Percentiles rank a stretch among this genome's conserved stretches.
phyloP scores from a whole-genome alignment of 192 early-diverging fungal genomes.

The Mortierella claussenii region DNA sequence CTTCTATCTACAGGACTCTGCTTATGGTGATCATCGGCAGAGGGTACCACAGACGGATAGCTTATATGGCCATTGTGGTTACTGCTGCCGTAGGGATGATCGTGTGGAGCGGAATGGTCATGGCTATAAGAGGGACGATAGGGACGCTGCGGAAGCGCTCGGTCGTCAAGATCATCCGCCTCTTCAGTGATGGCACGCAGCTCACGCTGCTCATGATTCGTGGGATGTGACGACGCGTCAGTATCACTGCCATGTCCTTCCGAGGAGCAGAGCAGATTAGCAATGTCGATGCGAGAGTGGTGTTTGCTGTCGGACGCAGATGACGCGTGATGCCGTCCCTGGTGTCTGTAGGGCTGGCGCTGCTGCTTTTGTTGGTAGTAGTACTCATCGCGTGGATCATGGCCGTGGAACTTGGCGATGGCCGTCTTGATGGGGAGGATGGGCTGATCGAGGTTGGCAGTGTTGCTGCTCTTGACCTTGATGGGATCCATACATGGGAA shows the following conservation, averaged over 20 bases:
- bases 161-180: conserved; percentile 11
- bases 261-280: conserved; percentile 31
- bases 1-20: neutral
- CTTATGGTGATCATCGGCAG: neutral
- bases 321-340: conserved; percentile 2
- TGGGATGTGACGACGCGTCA: conserved; percentile 1
- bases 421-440: conserved; percentile 27
- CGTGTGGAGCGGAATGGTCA: neutral
- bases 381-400: conserved; percentile 2
- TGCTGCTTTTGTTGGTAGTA: neutral
- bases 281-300: conserved; percentile 38
- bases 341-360: conserved; percentile 3
- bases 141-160: conserved; percentile 4
- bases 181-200: conserved; percentile 46
- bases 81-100: neutral
- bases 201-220: neutral
- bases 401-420: conserved; percentile 13
- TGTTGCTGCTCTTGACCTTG: neutral
- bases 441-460: conserved; percentile 17
- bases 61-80: neutral
- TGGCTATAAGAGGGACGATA: neutral
- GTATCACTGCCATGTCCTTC: neutral
- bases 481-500: conserved; percentile 35
- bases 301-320: conserved; percentile 1
- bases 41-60: neutral